phyloP scores from a whole-genome alignment of 169 alveolate genomes.

The Cryptosporidium muris region DNA sequence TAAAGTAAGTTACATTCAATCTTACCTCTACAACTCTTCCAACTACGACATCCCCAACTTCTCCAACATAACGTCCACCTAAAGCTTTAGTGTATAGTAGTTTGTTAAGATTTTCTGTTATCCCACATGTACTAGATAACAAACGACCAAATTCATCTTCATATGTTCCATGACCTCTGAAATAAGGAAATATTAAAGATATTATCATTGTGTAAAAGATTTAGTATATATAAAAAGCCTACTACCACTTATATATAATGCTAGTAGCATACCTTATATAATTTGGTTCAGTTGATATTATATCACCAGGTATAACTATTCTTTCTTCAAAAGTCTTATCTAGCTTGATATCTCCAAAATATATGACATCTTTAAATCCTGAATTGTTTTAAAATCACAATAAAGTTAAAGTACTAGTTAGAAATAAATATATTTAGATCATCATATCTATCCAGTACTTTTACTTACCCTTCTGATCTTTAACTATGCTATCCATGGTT shows the following conservation, averaged over 20 bases:
- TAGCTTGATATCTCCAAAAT: too few species aligned
- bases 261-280: conserved; percentile 39
- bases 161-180: conserved; percentile 65
- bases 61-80: conserved; percentile 82
- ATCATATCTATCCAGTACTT: background rate
- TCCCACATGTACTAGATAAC: conserved; percentile 54
- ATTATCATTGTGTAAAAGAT: too few species aligned
- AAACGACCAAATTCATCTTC: conserved; percentile 21
- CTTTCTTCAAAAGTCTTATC: background rate
- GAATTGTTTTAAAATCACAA: background rate
- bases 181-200: background rate
- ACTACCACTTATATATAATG: background rate
- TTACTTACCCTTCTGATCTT: conserved; percentile 46
- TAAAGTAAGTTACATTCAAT: background rate
- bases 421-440: background rate
- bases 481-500: conserved; percentile 18
- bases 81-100: conserved; percentile 85
- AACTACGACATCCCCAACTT: conserved; percentile 85
- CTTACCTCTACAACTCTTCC: conserved; percentile 83
- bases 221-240: too few species aligned
- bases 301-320: conserved; percentile 65
- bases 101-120: conserved; percentile 75
- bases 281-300: conserved; percentile 54
- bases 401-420: background rate
- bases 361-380: too few species aligned